These are phyloP conservation scores for Suhomyces bokatorum DNA, from an alignment of 1,139 yeast genomes.

Conservation along the genomic window DNA sequence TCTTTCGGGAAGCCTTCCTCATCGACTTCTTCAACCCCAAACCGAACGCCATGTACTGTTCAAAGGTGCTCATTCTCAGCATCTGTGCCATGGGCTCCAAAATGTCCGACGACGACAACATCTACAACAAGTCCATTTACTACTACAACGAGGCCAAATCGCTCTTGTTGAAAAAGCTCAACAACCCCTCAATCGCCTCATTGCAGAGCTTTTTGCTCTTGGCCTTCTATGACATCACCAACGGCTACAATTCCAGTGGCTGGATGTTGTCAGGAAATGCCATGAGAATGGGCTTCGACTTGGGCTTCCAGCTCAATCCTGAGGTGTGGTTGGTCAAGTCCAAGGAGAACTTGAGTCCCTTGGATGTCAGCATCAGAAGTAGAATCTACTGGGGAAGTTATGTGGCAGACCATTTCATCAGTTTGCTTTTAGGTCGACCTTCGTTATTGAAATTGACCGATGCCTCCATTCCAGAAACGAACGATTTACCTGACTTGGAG, in stretches of 20 bases:
- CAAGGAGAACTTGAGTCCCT: conserved; percentile 29
- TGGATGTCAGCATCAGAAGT: conserved; percentile 56
- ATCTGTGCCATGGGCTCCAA: conserved; percentile 59
- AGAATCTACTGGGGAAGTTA: conserved; percentile 70
- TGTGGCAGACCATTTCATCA: conserved; percentile 63
- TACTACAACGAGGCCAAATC: conserved; percentile 50
- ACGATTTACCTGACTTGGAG: conserved; percentile 59
- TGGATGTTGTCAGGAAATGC: conserved; percentile 66
- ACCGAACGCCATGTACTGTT: conserved; percentile 49
- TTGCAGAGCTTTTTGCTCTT: conserved; percentile 51
- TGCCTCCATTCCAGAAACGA: conserved; percentile 61
- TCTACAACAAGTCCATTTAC: conserved; percentile 37
- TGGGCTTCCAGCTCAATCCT: conserved; percentile 65
- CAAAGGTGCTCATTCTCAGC: conserved; percentile 51
- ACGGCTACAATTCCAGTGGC: conserved; percentile 56
- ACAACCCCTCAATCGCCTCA: conserved; percentile 43
- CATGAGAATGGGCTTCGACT: conserved; percentile 62
- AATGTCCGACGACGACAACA: conserved; percentile 45
- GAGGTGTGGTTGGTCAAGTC: conserved; percentile 52
- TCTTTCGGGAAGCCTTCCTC: conserved; percentile 65
- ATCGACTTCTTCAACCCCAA: conserved; percentile 56
- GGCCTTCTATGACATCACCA: conserved; percentile 58
- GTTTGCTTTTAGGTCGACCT: conserved; percentile 59
- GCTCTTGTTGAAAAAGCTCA: conserved; percentile 40
- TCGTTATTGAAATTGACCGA: conserved; percentile 56